Base-by-base conservation (phyloP, 768 basidiomycete species). In the Xerocomus brunneocitrinus region DNA sequence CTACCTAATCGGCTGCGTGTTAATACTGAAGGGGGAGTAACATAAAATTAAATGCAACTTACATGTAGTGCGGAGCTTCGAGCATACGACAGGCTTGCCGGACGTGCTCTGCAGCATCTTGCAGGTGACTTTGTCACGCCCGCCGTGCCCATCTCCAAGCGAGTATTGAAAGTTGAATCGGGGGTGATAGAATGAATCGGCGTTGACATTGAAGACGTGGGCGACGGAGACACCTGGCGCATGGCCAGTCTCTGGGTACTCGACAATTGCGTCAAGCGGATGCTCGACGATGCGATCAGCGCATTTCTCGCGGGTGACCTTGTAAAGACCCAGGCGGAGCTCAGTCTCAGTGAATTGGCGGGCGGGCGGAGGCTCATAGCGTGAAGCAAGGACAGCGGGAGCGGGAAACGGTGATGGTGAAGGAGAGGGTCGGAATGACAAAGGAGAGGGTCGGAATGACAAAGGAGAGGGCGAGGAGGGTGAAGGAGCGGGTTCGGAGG, bases 171-270 rank as follows among this genome's bases (percentile, higher is more conserved):
- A 56, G n/a, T 39, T 48, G 35, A 32, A 14, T 0, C 1, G 1
- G 1, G 40, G 40, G 4, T 55, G 12, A 13, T 47, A 14, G 5
- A 55, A 42, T 1, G 10, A 30, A 3, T 36, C 12, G 0, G 54
- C 32, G 6, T 55, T 1, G 6, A 55, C 2, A 8, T 27, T 7
- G 22, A 55, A 55, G 1, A 48, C 38, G 6, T 42, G 34, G 2
- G 50, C 31, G 1, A 55, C 4, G 0, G 46, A 2, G 1, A 51
- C 3, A 24, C 45, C 45, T 19, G 13, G 48, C 1, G 28, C 4
- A n/a, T 55, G 32, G 3, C 54, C 34, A n/a, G 50, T 55, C 50
- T 55, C 45, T 2, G 34, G 40, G 4, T 55, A 55, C 28, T 55
- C 32, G 0, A 50, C 44, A 0, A 50, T 55, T 1, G 27, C 44